A percentile compares a stretch with the other conserved stretches of the same genome.
Evolutionary conservation across 2,329 filamentous ascomycete genomes (phyloP).

Genomic region (Fusarium sp.): DNA sequence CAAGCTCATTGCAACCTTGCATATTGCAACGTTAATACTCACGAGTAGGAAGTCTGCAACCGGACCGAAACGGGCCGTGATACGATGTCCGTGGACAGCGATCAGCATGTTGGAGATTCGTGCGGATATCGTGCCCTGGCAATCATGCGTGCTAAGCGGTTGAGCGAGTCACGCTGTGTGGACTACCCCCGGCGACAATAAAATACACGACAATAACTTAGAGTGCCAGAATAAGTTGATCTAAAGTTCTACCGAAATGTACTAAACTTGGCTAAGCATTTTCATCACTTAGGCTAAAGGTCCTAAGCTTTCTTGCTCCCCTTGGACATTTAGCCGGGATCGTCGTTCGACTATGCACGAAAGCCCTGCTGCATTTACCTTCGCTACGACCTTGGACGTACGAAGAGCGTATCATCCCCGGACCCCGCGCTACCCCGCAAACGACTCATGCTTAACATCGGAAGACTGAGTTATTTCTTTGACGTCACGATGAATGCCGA

Average conservation of each 20-base stretch:
- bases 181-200: not conserved
- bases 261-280: not conserved
- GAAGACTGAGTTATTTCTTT: not conserved
- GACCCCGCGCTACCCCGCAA: constrained; percentile 12
- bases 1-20: not conserved
- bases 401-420: not conserved
- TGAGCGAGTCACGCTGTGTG: not conserved
- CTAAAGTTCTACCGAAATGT: not conserved
- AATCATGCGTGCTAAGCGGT: not conserved
- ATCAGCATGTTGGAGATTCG: not conserved
- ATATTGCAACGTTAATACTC: not conserved
- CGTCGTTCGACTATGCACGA: not conserved
- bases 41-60: not conserved
- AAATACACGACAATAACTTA: not conserved
- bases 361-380: not conserved
- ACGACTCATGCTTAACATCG: not conserved
- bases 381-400: not conserved
- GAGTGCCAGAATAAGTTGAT: not conserved
- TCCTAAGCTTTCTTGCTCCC: not conserved
- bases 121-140: not conserved
- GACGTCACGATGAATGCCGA: not conserved
- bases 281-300: not conserved
- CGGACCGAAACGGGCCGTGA: not conserved
- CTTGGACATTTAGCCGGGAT: not conserved
- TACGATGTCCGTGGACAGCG: not conserved